These are phyloP conservation scores for Geranium brycei DNA, from an alignment of 345 rosid species.

Conservation along the genomic window DNA sequence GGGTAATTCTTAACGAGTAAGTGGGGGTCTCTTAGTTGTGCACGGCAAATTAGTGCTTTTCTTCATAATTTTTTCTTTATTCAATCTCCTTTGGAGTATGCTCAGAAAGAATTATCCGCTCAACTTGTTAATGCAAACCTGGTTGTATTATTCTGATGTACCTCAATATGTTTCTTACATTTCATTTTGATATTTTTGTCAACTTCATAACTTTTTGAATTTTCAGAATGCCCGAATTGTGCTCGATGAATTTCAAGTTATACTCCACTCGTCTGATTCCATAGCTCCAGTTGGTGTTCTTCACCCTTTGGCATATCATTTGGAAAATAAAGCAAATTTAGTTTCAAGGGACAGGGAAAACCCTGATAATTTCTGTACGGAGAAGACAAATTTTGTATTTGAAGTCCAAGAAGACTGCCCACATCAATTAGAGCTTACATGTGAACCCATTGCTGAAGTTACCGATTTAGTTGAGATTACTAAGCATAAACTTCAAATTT, in stretches of 20 bases:
- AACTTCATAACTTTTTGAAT: constrained; percentile 9
- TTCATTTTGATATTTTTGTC: background rate
- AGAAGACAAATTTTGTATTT: constrained; percentile 35
- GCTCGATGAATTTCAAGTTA: constrained; percentile 66
- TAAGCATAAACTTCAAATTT: constrained; percentile 30
- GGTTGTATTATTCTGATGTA: too few relatives aligned
- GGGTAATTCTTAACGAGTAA: background rate
- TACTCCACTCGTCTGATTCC: constrained; percentile 70
- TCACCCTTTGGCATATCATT: constrained; percentile 63
- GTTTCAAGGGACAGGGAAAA: constrained; percentile 9
- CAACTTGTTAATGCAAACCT: background rate
- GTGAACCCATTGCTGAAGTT: constrained; percentile 19
- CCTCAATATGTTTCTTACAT: too few relatives aligned
- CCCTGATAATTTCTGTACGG: constrained; percentile 9
- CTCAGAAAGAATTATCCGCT: background rate
- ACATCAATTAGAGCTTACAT: constrained; percentile 18
- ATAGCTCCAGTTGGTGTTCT: constrained; percentile 92
- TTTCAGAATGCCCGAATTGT: constrained; percentile 70
- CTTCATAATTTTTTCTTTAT: background rate
- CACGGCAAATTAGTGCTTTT: background rate
- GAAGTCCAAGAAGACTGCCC: constrained; percentile 51
- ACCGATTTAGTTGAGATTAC: constrained; percentile 26
- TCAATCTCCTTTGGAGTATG: background rate
- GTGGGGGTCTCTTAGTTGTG: background rate
- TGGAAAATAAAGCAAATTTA: constrained; percentile 44